Percentiles rank a stretch among this genome's conserved stretches.
Conservation (phyloP, 208 protist species). For the Leishmania tropica region DNA sequence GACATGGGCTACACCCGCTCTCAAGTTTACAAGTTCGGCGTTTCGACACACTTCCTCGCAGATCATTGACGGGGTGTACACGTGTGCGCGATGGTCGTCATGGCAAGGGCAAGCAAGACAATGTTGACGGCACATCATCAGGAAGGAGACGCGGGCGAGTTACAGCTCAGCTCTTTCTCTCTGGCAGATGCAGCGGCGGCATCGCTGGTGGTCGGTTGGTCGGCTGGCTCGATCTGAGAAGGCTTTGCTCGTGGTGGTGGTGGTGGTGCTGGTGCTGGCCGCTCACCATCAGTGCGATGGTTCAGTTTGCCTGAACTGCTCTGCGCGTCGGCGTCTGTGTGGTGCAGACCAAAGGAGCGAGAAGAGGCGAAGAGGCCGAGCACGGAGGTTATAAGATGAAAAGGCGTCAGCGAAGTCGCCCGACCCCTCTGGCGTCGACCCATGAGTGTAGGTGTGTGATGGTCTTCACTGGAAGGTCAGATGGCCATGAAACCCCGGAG, state of each 20-base stretch:
- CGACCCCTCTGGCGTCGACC: not conserved
- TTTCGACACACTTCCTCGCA: conserved; percentile 78
- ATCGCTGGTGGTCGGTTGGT: not conserved
- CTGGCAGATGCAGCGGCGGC: not conserved
- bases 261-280: not conserved
- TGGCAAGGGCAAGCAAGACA: not conserved
- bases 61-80: conserved; percentile 44
- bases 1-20: conserved; percentile 84
- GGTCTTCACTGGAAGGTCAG: not conserved
- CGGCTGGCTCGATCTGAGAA: not conserved
- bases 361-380: not conserved
- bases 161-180: not conserved
- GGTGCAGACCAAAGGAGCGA: not conserved
- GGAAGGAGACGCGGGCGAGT: not conserved
- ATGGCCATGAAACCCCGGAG: not conserved
- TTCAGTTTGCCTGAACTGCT: not conserved
- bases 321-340: not conserved
- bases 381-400: not conserved
- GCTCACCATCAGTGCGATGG: not conserved
- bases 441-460: not conserved
- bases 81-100: not conserved
- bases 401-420: not conserved
- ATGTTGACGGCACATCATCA: not conserved
- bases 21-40: conserved; percentile 91
- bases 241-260: not conserved